Conservation (phyloP, 2,329 filamentous ascomycete genomes). For the Penicillium sp. region DNA sequence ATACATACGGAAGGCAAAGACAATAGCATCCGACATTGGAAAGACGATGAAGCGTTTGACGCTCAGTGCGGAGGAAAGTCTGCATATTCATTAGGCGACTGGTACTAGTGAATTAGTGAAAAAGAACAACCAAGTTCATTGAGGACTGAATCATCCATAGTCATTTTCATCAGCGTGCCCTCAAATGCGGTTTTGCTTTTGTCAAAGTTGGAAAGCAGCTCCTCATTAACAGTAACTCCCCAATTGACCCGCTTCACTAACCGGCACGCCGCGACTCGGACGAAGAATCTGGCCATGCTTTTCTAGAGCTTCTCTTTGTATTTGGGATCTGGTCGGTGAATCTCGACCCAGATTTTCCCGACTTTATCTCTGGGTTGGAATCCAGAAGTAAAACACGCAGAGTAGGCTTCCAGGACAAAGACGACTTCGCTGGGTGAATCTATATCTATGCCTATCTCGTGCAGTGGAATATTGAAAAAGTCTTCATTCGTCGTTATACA, state of each 20-base stretch:
- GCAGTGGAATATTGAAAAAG: conserved; percentile 51
- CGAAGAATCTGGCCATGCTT: conserved; percentile 34
- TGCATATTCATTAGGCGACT: conserved; percentile 11
- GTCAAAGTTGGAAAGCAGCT: conserved; percentile 41
- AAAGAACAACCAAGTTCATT: conserved; percentile 36
- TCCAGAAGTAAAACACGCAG: conserved; percentile 29
- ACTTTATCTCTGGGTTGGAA: conserved; percentile 17
- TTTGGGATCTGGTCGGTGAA: conserved; percentile 22
- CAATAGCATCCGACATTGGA: conserved; percentile 52
- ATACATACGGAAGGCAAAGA: conserved; percentile 65
- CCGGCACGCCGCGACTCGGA: conserved; percentile 21
- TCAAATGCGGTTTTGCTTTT: not conserved
- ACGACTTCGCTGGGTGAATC: not conserved
- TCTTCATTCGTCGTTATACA: too few species aligned
- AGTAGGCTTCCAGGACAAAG: conserved; percentile 58
- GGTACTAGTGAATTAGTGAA: not conserved
- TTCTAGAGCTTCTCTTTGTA: conserved; percentile 30
- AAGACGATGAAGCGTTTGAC: conserved; percentile 61
- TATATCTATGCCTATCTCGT: conserved; percentile 24
- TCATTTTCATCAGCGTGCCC: not conserved
- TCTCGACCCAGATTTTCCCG: conserved; percentile 15
- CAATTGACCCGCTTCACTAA: conserved; percentile 29
- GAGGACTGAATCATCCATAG: conserved; percentile 42
- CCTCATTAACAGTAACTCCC: conserved; percentile 39
- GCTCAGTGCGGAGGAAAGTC: conserved; percentile 55